Conservation (phyloP, 1,284 basidiomycete species). For the Microstroma glucosiphilum region DNA sequence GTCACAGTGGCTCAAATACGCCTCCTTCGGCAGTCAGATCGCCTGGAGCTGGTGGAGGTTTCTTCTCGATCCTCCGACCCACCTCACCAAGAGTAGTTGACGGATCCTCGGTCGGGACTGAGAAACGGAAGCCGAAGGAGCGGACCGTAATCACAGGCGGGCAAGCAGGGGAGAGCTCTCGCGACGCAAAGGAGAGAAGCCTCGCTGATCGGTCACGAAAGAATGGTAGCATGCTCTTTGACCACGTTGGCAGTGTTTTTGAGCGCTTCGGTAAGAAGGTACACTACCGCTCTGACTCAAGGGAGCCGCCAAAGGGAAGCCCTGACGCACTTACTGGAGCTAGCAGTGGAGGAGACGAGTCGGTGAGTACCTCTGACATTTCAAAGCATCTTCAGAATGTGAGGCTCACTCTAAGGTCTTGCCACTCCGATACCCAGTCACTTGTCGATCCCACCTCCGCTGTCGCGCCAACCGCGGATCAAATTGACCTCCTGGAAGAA, state of each 20-base stretch:
- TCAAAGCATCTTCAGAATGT: slow-evolving; percentile 14
- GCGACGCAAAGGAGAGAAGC: slow-evolving; percentile 8
- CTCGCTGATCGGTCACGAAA: slow-evolving; percentile 13
- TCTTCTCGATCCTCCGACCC: slow-evolving; percentile 29
- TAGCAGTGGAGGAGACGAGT: slow-evolving; percentile 16
- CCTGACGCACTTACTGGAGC: neutral
- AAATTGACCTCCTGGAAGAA: neutral
- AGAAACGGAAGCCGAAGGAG: slow-evolving; percentile 3
- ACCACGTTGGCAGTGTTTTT: slow-evolving; percentile 38
- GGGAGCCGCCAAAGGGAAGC: slow-evolving; percentile 10
- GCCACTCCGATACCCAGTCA: slow-evolving; percentile 9
- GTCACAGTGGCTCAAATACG: neutral
- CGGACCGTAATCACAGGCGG: neutral
- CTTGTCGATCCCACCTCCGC: slow-evolving; percentile 17
- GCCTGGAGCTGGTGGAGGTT: slow-evolving; percentile 13
- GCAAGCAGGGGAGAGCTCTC: neutral
- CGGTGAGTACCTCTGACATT: slow-evolving; percentile 17
- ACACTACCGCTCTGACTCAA: slow-evolving; percentile 21
- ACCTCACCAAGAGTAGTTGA: slow-evolving; percentile 16
- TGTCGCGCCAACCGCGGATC: slow-evolving; percentile 7
- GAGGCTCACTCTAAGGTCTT: no score
- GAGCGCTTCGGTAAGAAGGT: slow-evolving; percentile 37
- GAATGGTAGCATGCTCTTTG: slow-evolving; percentile 38
- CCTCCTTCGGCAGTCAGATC: neutral
- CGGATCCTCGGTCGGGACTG: slow-evolving; percentile 5